These are phyloP conservation scores for Calonectria montana DNA, from an alignment of 2,329 filamentous ascomycete genomes.

Conservation along the genomic window DNA sequence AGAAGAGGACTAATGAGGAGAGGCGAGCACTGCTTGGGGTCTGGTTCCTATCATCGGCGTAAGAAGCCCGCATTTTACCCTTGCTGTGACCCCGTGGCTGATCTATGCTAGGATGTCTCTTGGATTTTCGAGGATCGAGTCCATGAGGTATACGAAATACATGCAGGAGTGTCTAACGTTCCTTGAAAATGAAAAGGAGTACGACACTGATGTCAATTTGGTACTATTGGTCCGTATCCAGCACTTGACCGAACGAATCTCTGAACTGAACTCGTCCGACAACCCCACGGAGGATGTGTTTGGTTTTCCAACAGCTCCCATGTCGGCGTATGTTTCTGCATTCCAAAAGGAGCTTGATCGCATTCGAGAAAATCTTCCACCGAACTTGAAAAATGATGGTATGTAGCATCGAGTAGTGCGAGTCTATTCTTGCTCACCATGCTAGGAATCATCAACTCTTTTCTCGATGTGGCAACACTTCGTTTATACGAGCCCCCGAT, in stretches of 20 bases:
- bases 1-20: conserved; percentile 61
- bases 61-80: conserved; percentile 32
- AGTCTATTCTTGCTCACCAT: not conserved
- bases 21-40: conserved; percentile 62
- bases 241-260: conserved; percentile 62
- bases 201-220: conserved; percentile 58
- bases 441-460: conserved; percentile 53
- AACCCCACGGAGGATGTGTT: conserved; percentile 47
- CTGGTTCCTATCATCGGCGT: conserved; percentile 67
- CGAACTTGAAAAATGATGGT: conserved; percentile 52
- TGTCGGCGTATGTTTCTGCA: conserved; percentile 57
- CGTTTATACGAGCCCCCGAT: conserved; percentile 61
- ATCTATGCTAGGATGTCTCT: conserved; percentile 51
- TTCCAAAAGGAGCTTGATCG: conserved; percentile 60
- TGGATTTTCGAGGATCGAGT: conserved; percentile 57
- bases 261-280: conserved; percentile 52
- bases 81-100: not conserved
- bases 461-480: conserved; percentile 54
- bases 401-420: conserved; percentile 17
- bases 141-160: conserved; percentile 64
- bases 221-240: conserved; percentile 62
- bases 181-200: conserved; percentile 57
- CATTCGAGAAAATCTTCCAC: conserved; percentile 51
- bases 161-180: conserved; percentile 61
- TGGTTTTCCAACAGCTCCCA: conserved; percentile 53